Conservation (phyloP, 1,284 basidiomycete genomes). For the Bondarzewia mesenterica region DNA sequence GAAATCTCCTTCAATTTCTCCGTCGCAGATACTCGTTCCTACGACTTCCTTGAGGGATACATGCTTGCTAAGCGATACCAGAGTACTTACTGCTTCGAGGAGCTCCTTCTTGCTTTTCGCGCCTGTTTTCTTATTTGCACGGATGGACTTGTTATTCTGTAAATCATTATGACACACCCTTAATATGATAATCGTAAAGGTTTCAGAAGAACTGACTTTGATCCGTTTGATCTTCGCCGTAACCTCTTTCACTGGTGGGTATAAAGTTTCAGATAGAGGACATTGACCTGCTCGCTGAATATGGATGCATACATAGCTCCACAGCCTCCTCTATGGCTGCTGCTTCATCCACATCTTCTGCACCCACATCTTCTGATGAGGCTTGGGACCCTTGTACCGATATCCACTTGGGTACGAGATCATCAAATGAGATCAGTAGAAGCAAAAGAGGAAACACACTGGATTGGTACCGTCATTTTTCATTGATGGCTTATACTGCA, state of each 20-base stretch:
- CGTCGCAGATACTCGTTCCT: constrained; percentile 53
- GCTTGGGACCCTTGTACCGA: constrained; percentile 39
- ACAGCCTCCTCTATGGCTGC: constrained; percentile 40
- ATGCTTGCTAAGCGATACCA: not conserved
- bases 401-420: constrained; percentile 44
- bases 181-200: not conserved
- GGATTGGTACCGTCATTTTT: constrained; percentile 68
- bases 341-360: no score
- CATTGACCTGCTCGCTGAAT: no score
- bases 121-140: constrained; percentile 63
- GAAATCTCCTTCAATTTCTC: constrained; percentile 52
- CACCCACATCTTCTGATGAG: constrained; percentile 17
- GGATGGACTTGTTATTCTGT: constrained; percentile 57
- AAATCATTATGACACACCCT: not conserved
- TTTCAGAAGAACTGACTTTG: constrained; percentile 31
- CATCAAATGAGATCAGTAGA: not conserved
- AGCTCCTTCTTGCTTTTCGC: constrained; percentile 66
- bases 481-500: constrained; percentile 69
- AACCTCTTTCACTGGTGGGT: constrained; percentile 53
- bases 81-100: constrained; percentile 45
- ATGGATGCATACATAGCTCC: constrained; percentile 32
- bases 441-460: constrained; percentile 27
- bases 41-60: not conserved
- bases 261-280: no score
- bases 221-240: constrained; percentile 50